These are phyloP conservation scores for Globisporangium irregulare DNA, from an alignment of 352 stramenopile genomes.

Conservation along the genomic window DNA sequence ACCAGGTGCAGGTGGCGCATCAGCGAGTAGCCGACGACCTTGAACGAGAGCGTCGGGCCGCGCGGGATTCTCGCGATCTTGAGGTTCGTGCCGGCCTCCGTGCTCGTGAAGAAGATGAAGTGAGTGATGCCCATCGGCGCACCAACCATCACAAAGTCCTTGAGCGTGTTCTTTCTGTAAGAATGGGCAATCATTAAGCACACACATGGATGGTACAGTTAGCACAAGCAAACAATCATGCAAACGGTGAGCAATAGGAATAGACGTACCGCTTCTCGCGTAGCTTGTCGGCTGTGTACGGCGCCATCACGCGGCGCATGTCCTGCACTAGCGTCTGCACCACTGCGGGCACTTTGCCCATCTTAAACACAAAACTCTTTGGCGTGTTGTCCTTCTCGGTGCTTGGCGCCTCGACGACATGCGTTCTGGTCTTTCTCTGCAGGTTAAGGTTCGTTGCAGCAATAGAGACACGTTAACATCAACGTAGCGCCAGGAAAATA, in stretches of 20 bases:
- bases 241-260: background rate
- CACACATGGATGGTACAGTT: background rate
- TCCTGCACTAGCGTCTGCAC: slow-evolving; percentile 90
- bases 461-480: background rate
- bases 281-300: slow-evolving; percentile 93
- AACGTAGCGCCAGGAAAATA: slow-evolving; percentile 3
- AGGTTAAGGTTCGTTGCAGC: background rate
- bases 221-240: background rate
- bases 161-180: slow-evolving; percentile 80
- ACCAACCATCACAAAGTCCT: slow-evolving; percentile 91
- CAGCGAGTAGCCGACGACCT: slow-evolving; percentile 88
- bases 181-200: background rate
- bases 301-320: slow-evolving; percentile 93
- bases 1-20: slow-evolving; percentile 91
- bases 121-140: slow-evolving; percentile 95
- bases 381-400: slow-evolving; percentile 85
- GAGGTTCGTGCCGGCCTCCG: slow-evolving; percentile 91
- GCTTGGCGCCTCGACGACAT: slow-evolving; percentile 58
- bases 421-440: slow-evolving; percentile 83
- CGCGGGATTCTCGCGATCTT: slow-evolving; percentile 92
- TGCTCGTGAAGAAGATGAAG: slow-evolving; percentile 96
- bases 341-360: slow-evolving; percentile 76
- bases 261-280: slow-evolving; percentile 65
- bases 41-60: slow-evolving; percentile 95
- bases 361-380: slow-evolving; percentile 92